These are phyloP conservation scores for Neckera pumila DNA, from an alignment of 225 moss, liverwort and hornwort species.

Conservation along the genomic window DNA sequence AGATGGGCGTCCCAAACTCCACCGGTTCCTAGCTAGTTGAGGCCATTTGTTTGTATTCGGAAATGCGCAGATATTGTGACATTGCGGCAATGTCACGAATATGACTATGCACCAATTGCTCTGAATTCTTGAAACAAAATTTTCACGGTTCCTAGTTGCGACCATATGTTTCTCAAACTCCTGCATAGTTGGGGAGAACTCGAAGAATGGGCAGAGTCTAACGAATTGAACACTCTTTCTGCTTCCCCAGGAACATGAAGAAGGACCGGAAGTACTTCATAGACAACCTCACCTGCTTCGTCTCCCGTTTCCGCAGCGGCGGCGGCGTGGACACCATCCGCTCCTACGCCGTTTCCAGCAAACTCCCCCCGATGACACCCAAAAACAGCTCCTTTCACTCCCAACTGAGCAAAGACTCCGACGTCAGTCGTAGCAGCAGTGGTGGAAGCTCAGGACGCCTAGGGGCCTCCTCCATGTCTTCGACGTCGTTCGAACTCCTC, in stretches of 20 bases:
- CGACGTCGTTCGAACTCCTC: slow-evolving; percentile 28
- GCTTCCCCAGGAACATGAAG: slow-evolving; percentile 28
- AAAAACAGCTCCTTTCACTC: background rate
- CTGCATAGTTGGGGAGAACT: background rate
- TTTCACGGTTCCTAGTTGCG: background rate
- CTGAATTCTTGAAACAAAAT: background rate
- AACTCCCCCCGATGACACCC: slow-evolving; percentile 30
- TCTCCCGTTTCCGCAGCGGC: slow-evolving; percentile 17
- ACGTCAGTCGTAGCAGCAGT: background rate
- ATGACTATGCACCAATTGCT: background rate
- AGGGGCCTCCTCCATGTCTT: slow-evolving; percentile 30
- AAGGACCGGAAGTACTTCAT: slow-evolving; percentile 45
- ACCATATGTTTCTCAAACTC: background rate
- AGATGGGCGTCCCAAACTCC: background rate
- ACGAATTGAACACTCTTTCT: background rate
- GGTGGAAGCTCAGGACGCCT: background rate
- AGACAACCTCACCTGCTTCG: slow-evolving; percentile 40
- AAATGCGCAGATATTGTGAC: background rate
- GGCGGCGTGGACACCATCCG: slow-evolving; percentile 44
- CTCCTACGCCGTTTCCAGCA: slow-evolving; percentile 10
- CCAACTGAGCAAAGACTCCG: background rate
- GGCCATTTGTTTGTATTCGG: background rate
- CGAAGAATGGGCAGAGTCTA: background rate
- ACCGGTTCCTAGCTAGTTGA: background rate
- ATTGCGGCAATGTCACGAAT: background rate